Evolutionary conservation across 1,284 basidiomycete species (phyloP), one percentile per base, ranked within the genome.

Genomic region (Ganoderma resinaceum): DNA sequence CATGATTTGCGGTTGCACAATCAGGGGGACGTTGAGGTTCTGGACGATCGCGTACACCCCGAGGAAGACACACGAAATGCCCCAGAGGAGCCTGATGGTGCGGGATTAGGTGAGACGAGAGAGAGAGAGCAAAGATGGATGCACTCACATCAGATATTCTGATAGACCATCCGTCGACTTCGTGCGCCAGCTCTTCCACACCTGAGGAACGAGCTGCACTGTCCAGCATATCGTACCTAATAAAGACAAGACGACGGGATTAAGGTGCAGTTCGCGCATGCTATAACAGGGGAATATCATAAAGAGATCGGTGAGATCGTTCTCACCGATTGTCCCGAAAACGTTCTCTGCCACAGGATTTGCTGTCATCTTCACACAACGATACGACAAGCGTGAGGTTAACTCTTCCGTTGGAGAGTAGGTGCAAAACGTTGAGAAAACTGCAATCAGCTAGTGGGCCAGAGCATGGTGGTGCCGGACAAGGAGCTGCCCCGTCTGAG

Each of bases 91-190:
- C 66, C 90, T 91, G 69, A 8, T 18, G 9, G 23, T 18, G 16
- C 26, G 23, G 23, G 20, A 38, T 31, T 2, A 38, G 16, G 23
- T 23, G 8, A 62, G 31, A 14, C 29, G 2, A 42, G 4, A 1
- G 16, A 12, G 23, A 61, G 6, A 61, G 11, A 37, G 12, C 0
- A 16, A n/a, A 26, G 1, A 29, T 6, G 29, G 14, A 11, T 29
- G 23, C n/a, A 65, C 75, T 63, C 62, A 91, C 90, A 94, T 88
- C 42, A 96, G 84, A 77, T 82, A 89, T 18, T 84, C 85, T 0
- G 93, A 94, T 7, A 95, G 83, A 0, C 94, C 94, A 31, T 89
- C 84, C 0, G 91, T 93, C 38, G 87, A 88, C 76, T 94, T 92
- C 26, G 85, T 82, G n/a, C 89, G 85, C 80, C 87, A 91, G 73